phyloP scores from a whole-genome alignment of 179 eudicot species.

The Beta lomatogona region DNA sequence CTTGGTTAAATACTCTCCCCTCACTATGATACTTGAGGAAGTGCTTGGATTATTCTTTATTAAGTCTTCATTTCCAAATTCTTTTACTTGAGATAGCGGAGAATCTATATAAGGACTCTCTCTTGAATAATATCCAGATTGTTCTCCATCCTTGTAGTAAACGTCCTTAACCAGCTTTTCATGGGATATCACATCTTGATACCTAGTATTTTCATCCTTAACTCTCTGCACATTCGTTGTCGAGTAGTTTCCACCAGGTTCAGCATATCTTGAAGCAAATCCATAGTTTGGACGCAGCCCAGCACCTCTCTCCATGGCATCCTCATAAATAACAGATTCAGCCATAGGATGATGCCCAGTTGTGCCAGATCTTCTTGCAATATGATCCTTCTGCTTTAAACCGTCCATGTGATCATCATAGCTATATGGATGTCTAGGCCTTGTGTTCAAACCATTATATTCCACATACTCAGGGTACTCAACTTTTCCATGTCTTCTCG shows the following conservation, averaged over 20 bases:
- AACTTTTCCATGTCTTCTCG: constrained; percentile 21
- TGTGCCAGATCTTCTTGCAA: constrained; percentile 23
- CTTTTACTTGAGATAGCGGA: constrained; percentile 32
- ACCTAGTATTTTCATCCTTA: constrained; percentile 35
- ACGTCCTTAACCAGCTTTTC: constrained; percentile 29
- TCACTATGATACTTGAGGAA: constrained; percentile 32
- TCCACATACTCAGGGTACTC: constrained; percentile 33
- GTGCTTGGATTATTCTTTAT: constrained; percentile 28
- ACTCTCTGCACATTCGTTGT: constrained; percentile 25
- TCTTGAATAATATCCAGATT: constrained; percentile 27
- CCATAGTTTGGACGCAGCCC: constrained; percentile 28
- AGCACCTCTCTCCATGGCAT: constrained; percentile 15
- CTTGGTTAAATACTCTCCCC: constrained; percentile 27
- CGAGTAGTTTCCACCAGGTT: constrained; percentile 31
- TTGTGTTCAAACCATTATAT: constrained; percentile 23
- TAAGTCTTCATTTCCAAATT: constrained; percentile 25
- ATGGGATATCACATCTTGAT: constrained; percentile 21
- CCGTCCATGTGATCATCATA: constrained; percentile 15
- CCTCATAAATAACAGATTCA: constrained; percentile 31
- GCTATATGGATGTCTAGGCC: constrained; percentile 22
- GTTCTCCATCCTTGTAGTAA: constrained; percentile 34
- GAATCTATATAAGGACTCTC: constrained; percentile 25
- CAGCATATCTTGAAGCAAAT: constrained; percentile 26
- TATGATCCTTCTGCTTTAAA: constrained; percentile 27
- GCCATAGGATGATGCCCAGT: constrained; percentile 19